These are phyloP conservation scores for Phanerochaete carnosa DNA, from an alignment of 768 basidiomycete species.

Conservation along the genomic window DNA sequence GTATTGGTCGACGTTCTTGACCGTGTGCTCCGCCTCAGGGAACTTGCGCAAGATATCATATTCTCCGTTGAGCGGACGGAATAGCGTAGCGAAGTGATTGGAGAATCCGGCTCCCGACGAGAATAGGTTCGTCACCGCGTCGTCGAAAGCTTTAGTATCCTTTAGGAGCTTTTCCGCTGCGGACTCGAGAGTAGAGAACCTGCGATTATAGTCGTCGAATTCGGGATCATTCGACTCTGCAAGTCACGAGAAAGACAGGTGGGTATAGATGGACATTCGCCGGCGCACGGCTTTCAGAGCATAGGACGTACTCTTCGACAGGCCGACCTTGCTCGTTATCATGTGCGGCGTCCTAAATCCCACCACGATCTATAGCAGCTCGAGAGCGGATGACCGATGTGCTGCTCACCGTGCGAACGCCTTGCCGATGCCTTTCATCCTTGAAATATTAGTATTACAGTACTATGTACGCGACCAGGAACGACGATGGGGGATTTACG, in stretches of 20 bases:
- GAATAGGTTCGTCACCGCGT: conserved; percentile 75
- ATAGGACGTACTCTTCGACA: conserved; percentile 75
- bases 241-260: neutral
- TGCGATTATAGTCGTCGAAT: conserved; percentile 82
- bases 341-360: conserved; percentile 79
- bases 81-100: conserved; percentile 58
- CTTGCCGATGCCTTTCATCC: conserved; percentile 28
- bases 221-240: conserved; percentile 81
- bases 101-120: conserved; percentile 61
- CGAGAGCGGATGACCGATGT: neutral
- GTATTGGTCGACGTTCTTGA: conserved; percentile 74
- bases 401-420: conserved; percentile 26
- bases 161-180: conserved; percentile 89
- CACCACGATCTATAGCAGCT: neutral
- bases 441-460: neutral
- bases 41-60: conserved; percentile 76
- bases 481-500: neutral
- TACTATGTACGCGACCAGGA: neutral
- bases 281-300: neutral
- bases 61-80: conserved; percentile 69
- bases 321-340: conserved; percentile 83
- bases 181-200: conserved; percentile 74
- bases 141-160: conserved; percentile 84
- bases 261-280: neutral
- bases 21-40: conserved; percentile 73